Conservation (phyloP, 2,329 filamentous ascomycete genomes). For the Alternaria infectoria region DNA sequence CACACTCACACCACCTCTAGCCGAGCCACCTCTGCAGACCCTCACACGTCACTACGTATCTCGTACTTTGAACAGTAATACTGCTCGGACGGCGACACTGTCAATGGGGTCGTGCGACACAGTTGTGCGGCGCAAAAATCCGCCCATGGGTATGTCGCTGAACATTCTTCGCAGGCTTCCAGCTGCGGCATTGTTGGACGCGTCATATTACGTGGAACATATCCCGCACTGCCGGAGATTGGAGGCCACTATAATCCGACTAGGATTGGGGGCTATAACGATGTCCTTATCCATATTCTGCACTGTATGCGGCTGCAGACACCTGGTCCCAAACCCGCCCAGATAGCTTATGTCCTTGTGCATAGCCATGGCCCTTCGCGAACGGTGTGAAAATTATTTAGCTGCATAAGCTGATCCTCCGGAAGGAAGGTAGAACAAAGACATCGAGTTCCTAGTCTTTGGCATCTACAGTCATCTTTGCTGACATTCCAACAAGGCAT, state of each 20-base stretch:
- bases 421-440: constrained; percentile 18
- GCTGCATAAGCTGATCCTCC: constrained; percentile 15
- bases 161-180: neutral
- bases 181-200: neutral
- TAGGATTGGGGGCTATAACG: constrained; percentile 3
- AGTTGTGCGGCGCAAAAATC: neutral
- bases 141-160: neutral
- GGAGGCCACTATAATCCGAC: constrained; percentile 4
- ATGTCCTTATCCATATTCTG: constrained; percentile 8
- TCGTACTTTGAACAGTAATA: neutral
- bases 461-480: constrained; percentile 3
- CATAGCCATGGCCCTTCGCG: constrained; percentile 9
- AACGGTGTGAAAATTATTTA: constrained; percentile 31
- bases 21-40: constrained; percentile 2
- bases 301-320: constrained; percentile 19
- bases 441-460: constrained; percentile 14
- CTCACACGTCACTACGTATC: constrained; percentile 8
- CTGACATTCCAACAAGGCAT: neutral
- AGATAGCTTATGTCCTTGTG: constrained; percentile 14
- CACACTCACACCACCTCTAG: constrained; percentile 8
- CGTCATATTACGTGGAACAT: constrained; percentile 1
- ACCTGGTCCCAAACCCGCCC: constrained; percentile 11
- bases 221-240: constrained; percentile 13
- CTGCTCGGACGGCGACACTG: neutral
- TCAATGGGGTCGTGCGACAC: neutral